phyloP scores from a whole-genome alignment of 2,329 filamentous ascomycete species.

The Colletotrichum echinochloae region DNA sequence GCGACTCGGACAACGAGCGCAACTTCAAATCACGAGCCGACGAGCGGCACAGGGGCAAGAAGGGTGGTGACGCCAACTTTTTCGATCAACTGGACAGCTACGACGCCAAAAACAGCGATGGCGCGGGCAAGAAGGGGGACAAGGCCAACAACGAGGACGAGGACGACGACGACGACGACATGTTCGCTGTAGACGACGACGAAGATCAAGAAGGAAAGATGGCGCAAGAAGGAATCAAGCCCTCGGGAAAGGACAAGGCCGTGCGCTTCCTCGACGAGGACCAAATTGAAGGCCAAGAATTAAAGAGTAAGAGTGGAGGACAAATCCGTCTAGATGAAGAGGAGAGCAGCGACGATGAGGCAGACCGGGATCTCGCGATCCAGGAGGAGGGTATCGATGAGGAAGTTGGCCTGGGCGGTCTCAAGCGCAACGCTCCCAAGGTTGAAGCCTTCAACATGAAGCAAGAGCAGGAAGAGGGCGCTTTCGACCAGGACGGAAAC shows the following conservation, averaged over 20 bases:
- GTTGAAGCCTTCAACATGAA: slow-evolving; percentile 97
- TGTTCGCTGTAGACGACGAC: slow-evolving; percentile 78
- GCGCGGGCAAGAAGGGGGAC: slow-evolving; percentile 49
- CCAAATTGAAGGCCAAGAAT: slow-evolving; percentile 83
- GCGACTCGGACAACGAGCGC: slow-evolving; percentile 86
- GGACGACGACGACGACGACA: slow-evolving; percentile 70
- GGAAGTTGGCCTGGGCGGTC: slow-evolving; percentile 88
- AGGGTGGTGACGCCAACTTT: slow-evolving; percentile 60
- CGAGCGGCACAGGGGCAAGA: slow-evolving; percentile 60
- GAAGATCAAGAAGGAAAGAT: slow-evolving; percentile 52
- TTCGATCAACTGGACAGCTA: slow-evolving; percentile 68
- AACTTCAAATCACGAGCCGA: slow-evolving; percentile 83
- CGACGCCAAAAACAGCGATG: slow-evolving; percentile 57
- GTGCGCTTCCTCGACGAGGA: slow-evolving; percentile 69
- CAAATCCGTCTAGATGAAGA: slow-evolving; percentile 73
- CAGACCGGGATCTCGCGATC: slow-evolving; percentile 80
- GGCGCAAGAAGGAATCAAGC: slow-evolving; percentile 42
- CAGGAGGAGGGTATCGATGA: slow-evolving; percentile 84
- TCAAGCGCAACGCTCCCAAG: slow-evolving; percentile 93
- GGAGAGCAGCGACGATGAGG: slow-evolving; percentile 70
- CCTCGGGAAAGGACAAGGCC: slow-evolving; percentile 67
- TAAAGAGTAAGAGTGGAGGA: slow-evolving; percentile 78
- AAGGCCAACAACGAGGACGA: slow-evolving; percentile 51
- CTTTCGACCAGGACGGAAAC: slow-evolving; percentile 92
- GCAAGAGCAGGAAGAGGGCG: slow-evolving; percentile 89